Percentiles rank a stretch among this genome's conserved stretches.
These are phyloP conservation scores for Limnomonas spitsbergensis DNA, from an alignment of 139 green algal species.

Conservation along the genomic window DNA sequence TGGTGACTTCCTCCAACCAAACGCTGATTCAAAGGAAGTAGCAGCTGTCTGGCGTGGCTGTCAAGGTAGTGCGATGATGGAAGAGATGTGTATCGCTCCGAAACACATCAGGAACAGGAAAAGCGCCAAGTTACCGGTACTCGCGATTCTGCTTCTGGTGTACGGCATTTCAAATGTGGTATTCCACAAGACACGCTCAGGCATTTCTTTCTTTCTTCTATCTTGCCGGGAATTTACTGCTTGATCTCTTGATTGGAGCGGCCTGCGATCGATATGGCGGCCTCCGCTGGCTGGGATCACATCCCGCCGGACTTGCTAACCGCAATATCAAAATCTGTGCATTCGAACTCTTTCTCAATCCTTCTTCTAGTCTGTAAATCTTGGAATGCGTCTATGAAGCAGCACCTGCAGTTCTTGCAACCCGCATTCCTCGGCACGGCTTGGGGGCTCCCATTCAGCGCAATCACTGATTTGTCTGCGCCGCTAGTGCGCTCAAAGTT, in stretches of 20 bases:
- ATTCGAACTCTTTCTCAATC: neutral
- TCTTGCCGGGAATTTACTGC: neutral
- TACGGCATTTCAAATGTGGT: too few species aligned
- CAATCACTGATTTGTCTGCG: neutral
- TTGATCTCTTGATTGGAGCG: neutral
- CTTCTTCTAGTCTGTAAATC: conserved; percentile 4
- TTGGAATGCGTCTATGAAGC: neutral
- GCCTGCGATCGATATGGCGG: neutral
- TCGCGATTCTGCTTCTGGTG: too few species aligned
- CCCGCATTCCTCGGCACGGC: neutral
- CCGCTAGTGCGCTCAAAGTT: conserved; percentile 4
- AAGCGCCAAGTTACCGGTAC: neutral
- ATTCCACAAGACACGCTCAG: too few species aligned
- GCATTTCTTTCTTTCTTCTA: too few species aligned
- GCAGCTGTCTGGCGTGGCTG: neutral
- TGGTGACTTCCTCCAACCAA: neutral
- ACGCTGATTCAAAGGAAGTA: neutral
- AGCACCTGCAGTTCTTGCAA: neutral
- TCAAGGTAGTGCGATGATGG: neutral
- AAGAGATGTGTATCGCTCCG: neutral
- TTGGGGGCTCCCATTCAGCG: neutral
- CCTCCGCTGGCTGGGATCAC: neutral
- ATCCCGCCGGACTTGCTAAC: neutral
- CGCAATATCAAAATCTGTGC: neutral
- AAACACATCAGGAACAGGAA: neutral